Conservation (phyloP, 1,284 basidiomycete genomes). For the Sparassis latifolia region DNA sequence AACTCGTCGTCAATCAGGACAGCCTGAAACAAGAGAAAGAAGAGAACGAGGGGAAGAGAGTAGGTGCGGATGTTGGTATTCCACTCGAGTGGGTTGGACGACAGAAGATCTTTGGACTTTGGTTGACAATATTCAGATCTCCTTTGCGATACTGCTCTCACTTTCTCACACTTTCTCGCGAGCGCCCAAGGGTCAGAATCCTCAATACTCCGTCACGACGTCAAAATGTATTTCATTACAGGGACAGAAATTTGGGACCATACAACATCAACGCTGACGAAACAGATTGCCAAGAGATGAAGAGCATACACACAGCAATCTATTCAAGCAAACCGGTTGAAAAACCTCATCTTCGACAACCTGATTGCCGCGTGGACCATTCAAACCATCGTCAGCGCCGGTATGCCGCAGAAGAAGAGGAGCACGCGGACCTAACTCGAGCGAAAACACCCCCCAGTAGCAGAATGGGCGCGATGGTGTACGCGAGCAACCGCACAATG, state of each 20-base stretch:
- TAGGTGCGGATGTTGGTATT: background rate
- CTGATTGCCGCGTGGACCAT: constrained; percentile 8
- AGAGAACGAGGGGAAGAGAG: background rate
- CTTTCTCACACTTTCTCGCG: too few relatives aligned
- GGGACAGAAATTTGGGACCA: too few relatives aligned
- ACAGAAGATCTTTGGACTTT: too few relatives aligned
- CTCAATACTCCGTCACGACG: too few relatives aligned
- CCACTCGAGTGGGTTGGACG: too few relatives aligned
- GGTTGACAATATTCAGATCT: too few relatives aligned
- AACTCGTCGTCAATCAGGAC: background rate
- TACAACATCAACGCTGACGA: too few relatives aligned
- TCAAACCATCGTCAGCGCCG: background rate
- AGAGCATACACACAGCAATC: too few relatives aligned
- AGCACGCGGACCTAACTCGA: constrained; percentile 19
- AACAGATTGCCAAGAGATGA: too few relatives aligned
- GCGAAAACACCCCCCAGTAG: constrained; percentile 18
- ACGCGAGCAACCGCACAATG: constrained; percentile 43
- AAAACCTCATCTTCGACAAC: constrained; percentile 26
- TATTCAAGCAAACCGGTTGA: background rate
- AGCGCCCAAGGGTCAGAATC: too few relatives aligned
- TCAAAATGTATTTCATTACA: too few relatives aligned
- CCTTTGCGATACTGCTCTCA: too few relatives aligned
- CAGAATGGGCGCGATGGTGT: constrained; percentile 41
- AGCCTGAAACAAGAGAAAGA: background rate
- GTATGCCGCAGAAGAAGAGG: background rate